Base-by-base conservation (phyloP, 192 early-diverging fungal species). In the Pilobolus umbonatus region DNA sequence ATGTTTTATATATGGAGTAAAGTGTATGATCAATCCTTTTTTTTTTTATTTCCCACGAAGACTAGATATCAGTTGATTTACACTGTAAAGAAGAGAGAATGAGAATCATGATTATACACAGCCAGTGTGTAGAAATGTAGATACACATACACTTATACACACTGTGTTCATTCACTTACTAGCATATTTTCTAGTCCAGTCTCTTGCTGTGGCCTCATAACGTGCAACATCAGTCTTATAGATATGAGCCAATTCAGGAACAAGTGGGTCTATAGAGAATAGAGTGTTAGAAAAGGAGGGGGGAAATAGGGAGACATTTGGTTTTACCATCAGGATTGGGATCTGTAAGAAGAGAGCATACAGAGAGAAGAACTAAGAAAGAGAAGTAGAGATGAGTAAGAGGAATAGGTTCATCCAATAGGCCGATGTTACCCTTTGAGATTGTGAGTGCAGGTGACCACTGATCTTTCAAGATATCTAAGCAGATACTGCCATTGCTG, bases 391-490 rank as follows among this genome's bases (percentile, higher is more conserved):
- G 38, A 12, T 26, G 7, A 46, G 22, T 24, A 44, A 44, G 34
- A 28, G 34, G 21, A 6, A 4, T 32, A 21, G 5, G 15, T 21
- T 5, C 7, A 54, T 15, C 51, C 3, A 32, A 36, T 36, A 25
- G 38, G 24, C 36, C 39, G 54, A 55, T 53, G 31, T 51, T 69
- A 84, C 85, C 88, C 80, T 98, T 98, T 57, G 94, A 95, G 55
- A 98, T 96, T 57, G 96, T 98, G 57, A 98, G 80, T 42, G 96
- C 96, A 61, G 96, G 96, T 38, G 92, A 95, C 96, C 96, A 98
- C 69, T 98, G 95, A 74, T 98, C 96, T 72, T 84, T 93, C 73
- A 98, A 81, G 66, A 98, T 98, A 72, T 98, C 96, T 75, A 98
- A 79, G 67, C 96, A 98, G 69, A 98, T 98, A 72, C 86, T 89